These are phyloP conservation scores for Sclerotinia trifoliorum DNA, from an alignment of 2,329 filamentous ascomycete species.

Conservation along the genomic window DNA sequence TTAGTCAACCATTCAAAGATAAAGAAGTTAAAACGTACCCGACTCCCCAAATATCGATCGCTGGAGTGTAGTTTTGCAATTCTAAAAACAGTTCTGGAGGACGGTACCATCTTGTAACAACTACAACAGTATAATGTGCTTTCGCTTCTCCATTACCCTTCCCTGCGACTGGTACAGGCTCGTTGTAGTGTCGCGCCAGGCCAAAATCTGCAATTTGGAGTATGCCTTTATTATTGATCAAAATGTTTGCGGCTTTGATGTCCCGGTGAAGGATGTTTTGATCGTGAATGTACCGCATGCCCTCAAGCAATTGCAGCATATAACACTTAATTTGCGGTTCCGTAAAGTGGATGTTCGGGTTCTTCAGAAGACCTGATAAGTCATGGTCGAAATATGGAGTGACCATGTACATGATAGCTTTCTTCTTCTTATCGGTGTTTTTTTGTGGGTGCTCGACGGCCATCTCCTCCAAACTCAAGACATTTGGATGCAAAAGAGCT, in stretches of 20 bases:
- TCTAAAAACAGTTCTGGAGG: constrained; percentile 90
- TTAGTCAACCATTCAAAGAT: constrained; percentile 30
- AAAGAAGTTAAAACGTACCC: constrained; percentile 59
- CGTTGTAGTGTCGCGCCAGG: constrained; percentile 89
- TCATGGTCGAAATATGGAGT: constrained; percentile 99
- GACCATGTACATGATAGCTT: constrained; percentile 95
- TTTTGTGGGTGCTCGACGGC: constrained; percentile 73
- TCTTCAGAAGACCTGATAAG: constrained; percentile 93
- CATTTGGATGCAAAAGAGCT: constrained; percentile 86
- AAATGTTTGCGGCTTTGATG: constrained; percentile 97
- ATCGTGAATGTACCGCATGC: constrained; percentile 85
- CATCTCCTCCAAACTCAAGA: constrained; percentile 91
- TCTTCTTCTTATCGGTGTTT: constrained; percentile 68
- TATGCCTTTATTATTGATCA: constrained; percentile 92
- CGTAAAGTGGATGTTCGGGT: constrained; percentile 83
- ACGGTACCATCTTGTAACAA: constrained; percentile 96
- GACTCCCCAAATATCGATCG: constrained; percentile 97
- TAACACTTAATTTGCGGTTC: constrained; percentile 97
- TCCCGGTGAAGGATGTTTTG: constrained; percentile 90
- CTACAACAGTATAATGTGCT: constrained; percentile 91
- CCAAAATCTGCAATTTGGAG: constrained; percentile 98
- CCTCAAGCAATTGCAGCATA: constrained; percentile 87
- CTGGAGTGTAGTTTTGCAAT: constrained; percentile 88
- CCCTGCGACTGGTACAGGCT: constrained; percentile 72
- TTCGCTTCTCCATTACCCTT: constrained; percentile 79